Evolutionary conservation across 2,329 filamentous ascomycete genomes (phyloP), one percentile per base, ranked within the genome.

Genomic region (Monilinia fructigena): DNA sequence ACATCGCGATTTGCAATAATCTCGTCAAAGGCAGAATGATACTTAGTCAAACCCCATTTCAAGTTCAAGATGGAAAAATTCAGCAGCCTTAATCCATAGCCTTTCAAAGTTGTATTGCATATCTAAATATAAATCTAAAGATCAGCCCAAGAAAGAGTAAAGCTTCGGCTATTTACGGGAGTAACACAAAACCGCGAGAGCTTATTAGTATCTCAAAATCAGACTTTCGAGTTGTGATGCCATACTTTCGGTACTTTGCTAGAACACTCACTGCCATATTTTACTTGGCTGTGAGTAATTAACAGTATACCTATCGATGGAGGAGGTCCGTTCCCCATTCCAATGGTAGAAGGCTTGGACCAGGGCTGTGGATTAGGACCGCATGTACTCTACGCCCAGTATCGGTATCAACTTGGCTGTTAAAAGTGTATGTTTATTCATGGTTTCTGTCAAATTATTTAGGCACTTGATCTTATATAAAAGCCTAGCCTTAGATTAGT

Each of bases 61-160:
- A 48, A 35, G 6, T 48, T 60, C 56, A 26, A 20, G 56, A 47
- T 6, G 3, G 31, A 20, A 48, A 23, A 14, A 35, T 12, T 14
- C 58, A 60, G 45, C 58, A 60, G 45, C 28, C 16, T 20, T 28
- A 23, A 23, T 50, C 45, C 58, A 59, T 45, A 60, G 10, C 47
- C 50, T 60, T 60, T 6, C 20, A 60, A 38, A 38, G 45, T 16
- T 60, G 20, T 50, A 40, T 59, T n/a, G 18, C 18, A 31, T 40
- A 38, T 38, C 28, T 50, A 50, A 26, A 60, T 38, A 35, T 48
- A 60, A 12, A 50, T 26, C 42, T 48, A 8, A 50, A 60, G 58
- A 31, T 60, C 48, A 45, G 45, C 45, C 45, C 20, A 60, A 18
- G 58, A 16, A 11, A 60, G 35, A n/a, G 11, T 35, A 28, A 35